Evolutionary conservation across 169 alveolate genomes (phyloP).

Genomic region (Eimeria maxima): DNA sequence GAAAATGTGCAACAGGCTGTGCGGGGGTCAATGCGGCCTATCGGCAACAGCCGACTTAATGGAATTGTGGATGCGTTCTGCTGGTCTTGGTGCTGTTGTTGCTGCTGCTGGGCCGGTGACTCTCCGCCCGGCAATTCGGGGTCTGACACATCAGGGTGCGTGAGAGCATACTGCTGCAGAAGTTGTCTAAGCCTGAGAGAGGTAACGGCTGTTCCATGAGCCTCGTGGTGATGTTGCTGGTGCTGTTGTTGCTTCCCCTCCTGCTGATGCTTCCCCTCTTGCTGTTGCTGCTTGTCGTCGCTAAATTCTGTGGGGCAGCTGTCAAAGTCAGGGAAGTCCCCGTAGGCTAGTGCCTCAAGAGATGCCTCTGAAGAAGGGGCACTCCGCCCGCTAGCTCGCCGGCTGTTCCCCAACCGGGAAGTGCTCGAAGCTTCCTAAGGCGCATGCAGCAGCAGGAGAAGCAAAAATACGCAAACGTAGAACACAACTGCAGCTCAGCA

Average conservation of each 20-base stretch:
- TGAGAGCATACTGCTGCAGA: constrained; percentile 40
- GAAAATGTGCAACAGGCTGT: constrained; percentile 66
- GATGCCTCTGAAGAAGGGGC: constrained; percentile 51
- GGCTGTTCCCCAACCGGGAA: constrained; percentile 50
- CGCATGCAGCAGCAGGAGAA: background rate
- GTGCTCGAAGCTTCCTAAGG: constrained; percentile 15
- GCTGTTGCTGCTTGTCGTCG: constrained; percentile 38
- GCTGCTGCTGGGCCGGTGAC: background rate
- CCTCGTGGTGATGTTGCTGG: background rate
- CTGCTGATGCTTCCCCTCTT: background rate
- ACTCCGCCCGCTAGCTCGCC: constrained; percentile 50
- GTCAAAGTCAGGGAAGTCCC: constrained; percentile 33
- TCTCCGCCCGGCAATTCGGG: background rate
- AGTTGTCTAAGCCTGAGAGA: constrained; percentile 53
- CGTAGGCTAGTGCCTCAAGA: constrained; percentile 34
- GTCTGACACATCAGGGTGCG: constrained; percentile 17
- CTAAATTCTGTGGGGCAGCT: constrained; percentile 27
- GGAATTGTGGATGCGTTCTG: constrained; percentile 30
- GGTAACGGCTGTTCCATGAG: constrained; percentile 35
- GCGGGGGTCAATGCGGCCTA: constrained; percentile 61
- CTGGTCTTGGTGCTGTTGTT: constrained; percentile 18
- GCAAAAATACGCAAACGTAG: background rate
- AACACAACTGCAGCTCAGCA: background rate
- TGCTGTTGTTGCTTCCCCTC: no score
- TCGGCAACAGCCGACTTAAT: constrained; percentile 35